phyloP scores from a whole-genome alignment of 2,329 filamentous ascomycete species.

The Colletotrichum sojae region DNA sequence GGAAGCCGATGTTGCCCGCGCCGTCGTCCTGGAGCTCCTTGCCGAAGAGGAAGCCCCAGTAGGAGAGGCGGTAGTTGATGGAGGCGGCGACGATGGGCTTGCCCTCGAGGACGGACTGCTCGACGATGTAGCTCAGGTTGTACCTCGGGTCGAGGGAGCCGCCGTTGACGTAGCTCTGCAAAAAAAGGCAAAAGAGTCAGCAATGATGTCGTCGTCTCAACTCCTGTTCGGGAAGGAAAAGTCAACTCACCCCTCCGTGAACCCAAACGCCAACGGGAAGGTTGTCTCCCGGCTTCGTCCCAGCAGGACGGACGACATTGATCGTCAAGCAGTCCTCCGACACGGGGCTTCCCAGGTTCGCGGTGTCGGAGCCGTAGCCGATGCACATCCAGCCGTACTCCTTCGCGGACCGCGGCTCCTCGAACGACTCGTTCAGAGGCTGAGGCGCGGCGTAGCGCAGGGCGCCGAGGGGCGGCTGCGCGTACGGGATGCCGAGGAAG shows the following conservation, averaged over 20 bases:
- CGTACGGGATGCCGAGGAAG: slow-evolving; percentile 76
- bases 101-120: slow-evolving; percentile 53
- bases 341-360: slow-evolving; percentile 53
- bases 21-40: slow-evolving; percentile 68
- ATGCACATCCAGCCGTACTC: slow-evolving; percentile 63
- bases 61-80: slow-evolving; percentile 75
- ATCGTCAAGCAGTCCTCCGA: slow-evolving; percentile 68
- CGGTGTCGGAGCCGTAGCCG: slow-evolving; percentile 61
- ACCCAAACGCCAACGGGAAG: slow-evolving; percentile 72
- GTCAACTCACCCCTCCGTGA: slow-evolving; percentile 62
- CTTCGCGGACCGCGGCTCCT: slow-evolving; percentile 59
- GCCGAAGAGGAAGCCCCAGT: slow-evolving; percentile 73
- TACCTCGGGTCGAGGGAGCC: slow-evolving; percentile 45
- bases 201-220: background rate
- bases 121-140: slow-evolving; percentile 53
- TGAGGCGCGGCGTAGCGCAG: slow-evolving; percentile 74
- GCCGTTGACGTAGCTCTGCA: slow-evolving; percentile 52
- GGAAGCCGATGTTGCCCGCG: slow-evolving; percentile 70
- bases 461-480: slow-evolving; percentile 69
- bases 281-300: slow-evolving; percentile 57
- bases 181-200: slow-evolving; percentile 4
- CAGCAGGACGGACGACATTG: slow-evolving; percentile 63
- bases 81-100: slow-evolving; percentile 75
- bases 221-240: background rate
- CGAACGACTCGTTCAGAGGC: slow-evolving; percentile 61